Evolutionary conservation across 148 eudicot genomes (phyloP).

Genomic region (Diospyros lotus): DNA sequence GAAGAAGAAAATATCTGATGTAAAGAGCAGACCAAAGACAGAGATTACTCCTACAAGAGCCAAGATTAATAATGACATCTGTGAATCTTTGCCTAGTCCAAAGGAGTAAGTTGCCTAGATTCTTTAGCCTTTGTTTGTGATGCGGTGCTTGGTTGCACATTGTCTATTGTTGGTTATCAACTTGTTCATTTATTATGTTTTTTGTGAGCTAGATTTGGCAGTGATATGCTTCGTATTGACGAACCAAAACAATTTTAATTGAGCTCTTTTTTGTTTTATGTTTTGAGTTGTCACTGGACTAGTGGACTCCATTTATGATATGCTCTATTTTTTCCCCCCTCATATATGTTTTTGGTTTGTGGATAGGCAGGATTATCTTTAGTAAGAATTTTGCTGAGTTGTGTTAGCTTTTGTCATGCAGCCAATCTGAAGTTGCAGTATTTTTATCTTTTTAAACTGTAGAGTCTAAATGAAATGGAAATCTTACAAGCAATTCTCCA

Average conservation of each 20-base stretch:
- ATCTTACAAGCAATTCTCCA: background rate
- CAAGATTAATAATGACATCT: constrained; percentile 16
- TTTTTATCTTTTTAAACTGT: background rate
- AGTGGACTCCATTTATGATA: too few relatives aligned
- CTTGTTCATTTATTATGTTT: background rate
- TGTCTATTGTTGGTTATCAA: background rate
- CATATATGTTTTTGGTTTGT: background rate
- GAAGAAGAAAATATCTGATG: constrained; percentile 27
- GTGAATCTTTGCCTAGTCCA: constrained; percentile 19
- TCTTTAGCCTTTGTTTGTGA: background rate
- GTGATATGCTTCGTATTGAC: background rate
- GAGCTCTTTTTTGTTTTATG: background rate
- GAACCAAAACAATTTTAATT: too few relatives aligned
- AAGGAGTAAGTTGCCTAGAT: constrained; percentile 28
- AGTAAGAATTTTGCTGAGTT: background rate
- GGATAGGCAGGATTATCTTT: background rate
- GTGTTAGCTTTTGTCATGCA: background rate
- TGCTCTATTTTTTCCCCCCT: background rate
- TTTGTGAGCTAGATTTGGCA: constrained; percentile 4
- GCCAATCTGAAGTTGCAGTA: background rate
- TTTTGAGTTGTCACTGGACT: background rate
- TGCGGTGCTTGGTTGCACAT: background rate
- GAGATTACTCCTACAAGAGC: constrained; percentile 19
- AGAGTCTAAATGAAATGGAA: background rate
- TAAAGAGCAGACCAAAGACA: constrained; percentile 18